Conservation (phyloP, 192 early-diverging fungal species). For the Backusella tarrabulga region DNA sequence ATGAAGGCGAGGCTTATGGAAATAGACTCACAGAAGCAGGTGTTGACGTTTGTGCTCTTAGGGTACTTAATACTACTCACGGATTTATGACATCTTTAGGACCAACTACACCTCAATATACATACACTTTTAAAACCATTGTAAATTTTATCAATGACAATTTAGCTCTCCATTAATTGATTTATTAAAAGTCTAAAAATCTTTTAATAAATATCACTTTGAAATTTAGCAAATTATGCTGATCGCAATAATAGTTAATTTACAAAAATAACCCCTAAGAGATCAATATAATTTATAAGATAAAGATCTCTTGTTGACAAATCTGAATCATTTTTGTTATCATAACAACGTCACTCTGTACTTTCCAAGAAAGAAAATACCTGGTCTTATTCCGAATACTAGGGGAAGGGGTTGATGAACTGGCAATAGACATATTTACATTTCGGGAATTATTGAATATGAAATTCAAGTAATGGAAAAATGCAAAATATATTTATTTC, state of each 20-base stretch:
- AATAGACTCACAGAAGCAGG: constrained; percentile 8
- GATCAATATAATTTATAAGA: neutral
- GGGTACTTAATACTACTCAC: constrained; percentile 14
- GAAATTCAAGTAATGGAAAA: neutral
- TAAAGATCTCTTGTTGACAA: neutral
- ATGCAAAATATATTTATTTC: neutral
- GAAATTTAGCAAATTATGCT: neutral
- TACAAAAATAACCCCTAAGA: neutral
- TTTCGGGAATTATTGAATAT: constrained; percentile 9
- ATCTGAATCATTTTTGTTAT: neutral
- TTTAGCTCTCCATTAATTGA: neutral
- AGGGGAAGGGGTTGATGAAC: neutral
- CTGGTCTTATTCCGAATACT: neutral
- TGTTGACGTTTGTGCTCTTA: constrained; percentile 23
- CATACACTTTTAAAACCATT: neutral
- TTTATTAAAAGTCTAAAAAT: too few species aligned
- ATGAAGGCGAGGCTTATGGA: constrained; percentile 23
- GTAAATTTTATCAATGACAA: neutral
- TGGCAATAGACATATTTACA: neutral
- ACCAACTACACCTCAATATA: neutral
- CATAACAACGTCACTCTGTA: neutral
- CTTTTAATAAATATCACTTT: too few species aligned
- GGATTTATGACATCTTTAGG: neutral
- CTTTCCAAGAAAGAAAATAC: neutral
- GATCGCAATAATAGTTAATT: neutral